phyloP scores from a whole-genome alignment of 768 basidiomycete genomes.

The Trametes gibbosa region DNA sequence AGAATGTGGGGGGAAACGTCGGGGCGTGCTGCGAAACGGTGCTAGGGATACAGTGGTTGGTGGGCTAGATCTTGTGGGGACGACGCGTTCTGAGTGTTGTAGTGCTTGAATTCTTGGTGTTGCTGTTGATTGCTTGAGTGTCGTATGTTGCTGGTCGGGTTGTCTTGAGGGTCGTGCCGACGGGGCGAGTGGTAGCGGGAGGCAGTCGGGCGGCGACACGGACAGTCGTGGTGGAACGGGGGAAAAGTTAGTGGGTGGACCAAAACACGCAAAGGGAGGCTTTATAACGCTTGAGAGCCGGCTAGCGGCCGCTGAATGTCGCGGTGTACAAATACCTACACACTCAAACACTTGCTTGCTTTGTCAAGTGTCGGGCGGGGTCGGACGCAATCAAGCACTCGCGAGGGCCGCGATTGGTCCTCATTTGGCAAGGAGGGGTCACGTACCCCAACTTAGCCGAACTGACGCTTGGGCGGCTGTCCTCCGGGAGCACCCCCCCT shows the following conservation, averaged over 20 bases:
- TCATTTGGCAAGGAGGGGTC: not conserved
- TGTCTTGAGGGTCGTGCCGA: not conserved
- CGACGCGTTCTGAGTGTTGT: too few relatives aligned
- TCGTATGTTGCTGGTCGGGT: not conserved
- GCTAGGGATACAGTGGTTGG: constrained; percentile 1
- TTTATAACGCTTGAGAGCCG: not conserved
- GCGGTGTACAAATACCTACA: not conserved
- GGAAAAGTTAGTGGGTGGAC: too few relatives aligned
- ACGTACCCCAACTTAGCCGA: not conserved
- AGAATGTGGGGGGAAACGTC: not conserved
- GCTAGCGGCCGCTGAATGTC: too few relatives aligned
- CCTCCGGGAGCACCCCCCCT: not conserved
- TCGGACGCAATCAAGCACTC: not conserved
- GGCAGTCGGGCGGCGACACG: too few relatives aligned
- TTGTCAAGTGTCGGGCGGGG: not conserved
- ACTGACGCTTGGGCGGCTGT: not conserved
- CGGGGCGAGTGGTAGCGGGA: not conserved
- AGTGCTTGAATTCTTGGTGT: not conserved
- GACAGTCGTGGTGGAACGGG: too few relatives aligned
- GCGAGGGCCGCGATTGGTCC: not conserved
- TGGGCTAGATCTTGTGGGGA: not conserved
- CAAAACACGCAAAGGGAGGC: too few relatives aligned
- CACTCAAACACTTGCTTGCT: not conserved
- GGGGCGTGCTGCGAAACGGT: not conserved
- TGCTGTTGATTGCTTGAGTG: not conserved